phyloP scores from a whole-genome alignment of 208 protist genomes.

The Polymyxa betae region DNA sequence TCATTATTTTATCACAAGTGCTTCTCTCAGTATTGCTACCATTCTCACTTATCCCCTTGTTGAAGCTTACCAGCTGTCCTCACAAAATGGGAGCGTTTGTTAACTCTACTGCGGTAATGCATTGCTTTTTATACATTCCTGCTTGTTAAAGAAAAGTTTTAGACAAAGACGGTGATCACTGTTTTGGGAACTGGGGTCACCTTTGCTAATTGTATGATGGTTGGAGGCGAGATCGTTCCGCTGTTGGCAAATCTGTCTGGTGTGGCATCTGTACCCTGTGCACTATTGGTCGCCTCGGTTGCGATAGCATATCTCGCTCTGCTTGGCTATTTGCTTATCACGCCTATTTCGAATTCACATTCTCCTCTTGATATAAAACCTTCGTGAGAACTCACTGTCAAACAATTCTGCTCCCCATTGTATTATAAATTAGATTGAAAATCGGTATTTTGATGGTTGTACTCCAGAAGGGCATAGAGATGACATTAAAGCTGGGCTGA shows the following conservation, averaged over 20 bases:
- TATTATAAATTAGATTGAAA: neutral
- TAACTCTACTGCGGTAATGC: neutral
- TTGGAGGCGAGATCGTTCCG: neutral
- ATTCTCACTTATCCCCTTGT: constrained; percentile 26
- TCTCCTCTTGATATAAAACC: constrained; percentile 1
- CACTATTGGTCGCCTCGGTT: neutral
- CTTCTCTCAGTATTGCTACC: constrained; percentile 29
- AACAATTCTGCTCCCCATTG: neutral
- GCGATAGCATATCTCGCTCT: neutral
- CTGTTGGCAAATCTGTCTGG: neutral
- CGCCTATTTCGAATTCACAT: neutral
- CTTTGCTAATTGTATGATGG: neutral
- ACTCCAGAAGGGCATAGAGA: neutral
- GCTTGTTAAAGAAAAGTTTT: neutral
- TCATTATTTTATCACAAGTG: constrained; percentile 43
- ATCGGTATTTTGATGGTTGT: neutral
- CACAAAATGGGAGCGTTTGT: neutral
- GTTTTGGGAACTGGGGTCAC: constrained; percentile 23
- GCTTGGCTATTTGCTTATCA: constrained; percentile 30
- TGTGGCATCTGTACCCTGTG: neutral
- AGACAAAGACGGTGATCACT: neutral
- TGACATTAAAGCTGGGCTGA: neutral
- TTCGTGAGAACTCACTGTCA: neutral
- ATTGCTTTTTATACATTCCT: neutral
- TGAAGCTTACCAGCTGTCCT: constrained; percentile 23